These are phyloP conservation scores for Verticillium albo-atrum DNA, from an alignment of 2,329 filamentous ascomycete species.

Conservation along the genomic window DNA sequence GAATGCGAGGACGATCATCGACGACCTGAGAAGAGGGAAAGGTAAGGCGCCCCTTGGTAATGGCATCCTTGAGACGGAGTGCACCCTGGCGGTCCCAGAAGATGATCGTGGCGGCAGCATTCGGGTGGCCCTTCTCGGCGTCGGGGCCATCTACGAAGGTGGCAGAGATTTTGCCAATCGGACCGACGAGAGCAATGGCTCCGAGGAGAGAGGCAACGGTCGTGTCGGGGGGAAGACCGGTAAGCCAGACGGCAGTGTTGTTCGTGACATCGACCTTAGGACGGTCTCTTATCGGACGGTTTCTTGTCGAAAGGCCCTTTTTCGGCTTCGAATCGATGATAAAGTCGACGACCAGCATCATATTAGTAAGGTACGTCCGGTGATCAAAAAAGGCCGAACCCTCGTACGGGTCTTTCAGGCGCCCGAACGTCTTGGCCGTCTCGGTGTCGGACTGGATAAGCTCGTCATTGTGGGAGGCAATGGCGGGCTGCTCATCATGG, in stretches of 20 bases:
- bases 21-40: not conserved
- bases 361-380: too few species aligned
- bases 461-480: too few species aligned
- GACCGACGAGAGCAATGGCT: not conserved
- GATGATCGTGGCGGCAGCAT: constrained; percentile 2
- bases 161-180: not conserved
- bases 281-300: too few species aligned
- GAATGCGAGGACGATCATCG: not conserved
- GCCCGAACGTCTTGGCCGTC: not conserved
- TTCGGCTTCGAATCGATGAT: too few species aligned
- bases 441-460: too few species aligned
- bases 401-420: too few species aligned
- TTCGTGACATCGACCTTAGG: not conserved
- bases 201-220: not conserved
- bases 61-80: not conserved
- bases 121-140: not conserved
- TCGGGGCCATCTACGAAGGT: not conserved
- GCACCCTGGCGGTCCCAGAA: constrained; percentile 3
- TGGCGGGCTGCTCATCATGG: too few species aligned
- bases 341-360: too few species aligned
- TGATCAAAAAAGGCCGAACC: too few species aligned
- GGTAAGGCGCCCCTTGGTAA: not conserved
- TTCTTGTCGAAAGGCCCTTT: too few species aligned
- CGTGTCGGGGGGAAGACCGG: not conserved
- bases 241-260: constrained; percentile 3